Evolutionary conservation across 805 yeast species (phyloP).

Genomic region (Brettanomyces bruxellensis): DNA sequence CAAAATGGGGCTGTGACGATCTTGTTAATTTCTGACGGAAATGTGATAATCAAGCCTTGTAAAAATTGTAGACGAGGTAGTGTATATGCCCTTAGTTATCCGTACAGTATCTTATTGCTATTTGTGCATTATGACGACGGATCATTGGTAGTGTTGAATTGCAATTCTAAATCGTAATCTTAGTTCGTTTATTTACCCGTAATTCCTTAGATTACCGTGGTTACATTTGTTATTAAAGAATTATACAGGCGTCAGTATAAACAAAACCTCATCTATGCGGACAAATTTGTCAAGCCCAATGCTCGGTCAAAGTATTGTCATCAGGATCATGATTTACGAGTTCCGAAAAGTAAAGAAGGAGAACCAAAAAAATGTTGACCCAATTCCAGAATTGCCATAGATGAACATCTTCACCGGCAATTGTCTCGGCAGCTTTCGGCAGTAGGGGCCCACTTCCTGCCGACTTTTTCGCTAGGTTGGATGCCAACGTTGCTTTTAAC

Average conservation of each 20-base stretch:
- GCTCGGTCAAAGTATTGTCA: slow-evolving; percentile 25
- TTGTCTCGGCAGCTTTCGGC: background rate
- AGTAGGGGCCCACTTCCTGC: background rate
- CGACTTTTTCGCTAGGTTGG: background rate
- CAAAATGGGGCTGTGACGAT: slow-evolving; percentile 13
- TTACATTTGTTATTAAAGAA: too few relatives aligned
- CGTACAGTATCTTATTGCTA: too few relatives aligned
- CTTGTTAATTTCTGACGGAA: background rate
- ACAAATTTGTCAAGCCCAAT: slow-evolving; percentile 15
- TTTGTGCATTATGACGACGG: too few relatives aligned
- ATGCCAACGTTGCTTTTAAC: slow-evolving; percentile 15
- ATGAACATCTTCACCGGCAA: slow-evolving; percentile 25
- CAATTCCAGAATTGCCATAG: slow-evolving; percentile 98
- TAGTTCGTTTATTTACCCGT: background rate
- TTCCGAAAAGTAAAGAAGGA: slow-evolving; percentile 75
- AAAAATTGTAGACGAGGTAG: background rate
- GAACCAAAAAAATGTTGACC: slow-evolving; percentile 78
- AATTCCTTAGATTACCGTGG: background rate
- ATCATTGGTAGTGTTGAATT: too few relatives aligned
- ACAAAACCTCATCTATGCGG: too few relatives aligned
- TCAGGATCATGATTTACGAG: slow-evolving; percentile 34
- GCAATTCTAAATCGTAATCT: background rate
- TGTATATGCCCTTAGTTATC: background rate
- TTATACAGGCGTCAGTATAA: too few relatives aligned
- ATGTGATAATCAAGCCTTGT: too few relatives aligned